Percentiles rank a stretch among this genome's conserved stretches.
Evolutionary conservation across 1,284 basidiomycete genomes (phyloP).

Genomic region (Ganoderma multipileum): DNA sequence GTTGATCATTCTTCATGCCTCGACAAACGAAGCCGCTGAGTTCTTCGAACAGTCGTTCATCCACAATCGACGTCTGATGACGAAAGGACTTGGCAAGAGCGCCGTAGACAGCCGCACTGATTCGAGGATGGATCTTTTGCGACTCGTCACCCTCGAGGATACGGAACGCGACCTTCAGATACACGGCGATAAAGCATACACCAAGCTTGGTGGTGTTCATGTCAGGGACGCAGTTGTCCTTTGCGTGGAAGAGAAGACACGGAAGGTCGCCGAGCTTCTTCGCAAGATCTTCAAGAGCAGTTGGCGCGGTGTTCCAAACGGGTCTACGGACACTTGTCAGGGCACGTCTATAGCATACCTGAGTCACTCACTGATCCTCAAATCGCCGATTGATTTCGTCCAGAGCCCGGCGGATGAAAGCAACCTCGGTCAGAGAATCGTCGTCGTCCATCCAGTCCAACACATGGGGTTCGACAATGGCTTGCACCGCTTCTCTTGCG

Average conservation of each 20-base stretch:
- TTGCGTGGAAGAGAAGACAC: conserved; percentile 52
- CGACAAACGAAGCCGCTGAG: conserved; percentile 49
- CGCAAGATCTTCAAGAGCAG: conserved; percentile 43
- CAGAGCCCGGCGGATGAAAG: conserved; percentile 35
- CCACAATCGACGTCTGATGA: conserved; percentile 50
- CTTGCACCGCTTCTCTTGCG: conserved; percentile 42
- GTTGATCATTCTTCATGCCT: conserved; percentile 59
- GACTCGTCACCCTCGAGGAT: conserved; percentile 54
- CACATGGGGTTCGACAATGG: conserved; percentile 48
- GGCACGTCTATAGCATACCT: no score
- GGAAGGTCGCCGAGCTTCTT: conserved; percentile 46
- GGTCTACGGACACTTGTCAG: conserved; percentile 38
- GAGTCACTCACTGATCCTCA: conserved; percentile 33
- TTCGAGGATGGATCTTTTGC: conserved; percentile 50
- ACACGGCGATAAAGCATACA: conserved; percentile 47
- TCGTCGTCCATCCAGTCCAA: conserved; percentile 57
- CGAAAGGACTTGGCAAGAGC: conserved; percentile 53
- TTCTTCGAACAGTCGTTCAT: conserved; percentile 45
- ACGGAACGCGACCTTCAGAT: conserved; percentile 45
- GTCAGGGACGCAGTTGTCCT: conserved; percentile 41
- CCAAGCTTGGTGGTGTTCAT: conserved; percentile 27
- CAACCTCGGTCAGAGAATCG: conserved; percentile 41
- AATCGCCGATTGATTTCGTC: conserved; percentile 42
- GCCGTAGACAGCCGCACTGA: conserved; percentile 54
- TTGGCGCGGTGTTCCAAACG: conserved; percentile 39